These are phyloP conservation scores for Monosporascus sp. DNA, from an alignment of 2,329 filamentous ascomycete genomes.

Conservation along the genomic window DNA sequence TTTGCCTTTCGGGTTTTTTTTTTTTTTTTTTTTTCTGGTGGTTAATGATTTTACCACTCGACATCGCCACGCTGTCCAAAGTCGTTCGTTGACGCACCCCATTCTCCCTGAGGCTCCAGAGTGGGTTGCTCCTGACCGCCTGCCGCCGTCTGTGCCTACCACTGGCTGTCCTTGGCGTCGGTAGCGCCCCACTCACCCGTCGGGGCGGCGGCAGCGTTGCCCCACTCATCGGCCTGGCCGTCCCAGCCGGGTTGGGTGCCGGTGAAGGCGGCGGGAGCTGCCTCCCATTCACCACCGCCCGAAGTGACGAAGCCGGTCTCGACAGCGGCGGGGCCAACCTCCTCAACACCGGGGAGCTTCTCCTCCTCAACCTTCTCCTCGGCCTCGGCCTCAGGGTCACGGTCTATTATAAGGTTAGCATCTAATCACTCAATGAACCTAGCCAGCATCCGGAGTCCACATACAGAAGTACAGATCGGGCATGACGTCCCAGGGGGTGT, in stretches of 20 bases:
- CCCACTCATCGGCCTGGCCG: constrained; percentile 57
- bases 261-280: constrained; percentile 66
- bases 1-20: constrained; percentile 5
- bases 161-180: constrained; percentile 38
- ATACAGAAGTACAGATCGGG: constrained; percentile 98
- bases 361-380: constrained; percentile 96
- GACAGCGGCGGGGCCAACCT: constrained; percentile 73
- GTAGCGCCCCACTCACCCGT: constrained; percentile 67
- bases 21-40: background rate
- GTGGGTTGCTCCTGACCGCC: background rate
- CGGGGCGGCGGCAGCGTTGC: constrained; percentile 52
- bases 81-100: background rate
- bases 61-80: constrained; percentile 4
- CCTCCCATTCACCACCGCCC: constrained; percentile 77
- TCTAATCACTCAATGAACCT: background rate
- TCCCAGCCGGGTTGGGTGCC: constrained; percentile 51
- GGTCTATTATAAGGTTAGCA: constrained; percentile 52
- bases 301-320: constrained; percentile 67
- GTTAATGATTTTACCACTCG: constrained; percentile 9
- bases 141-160: constrained; percentile 16
- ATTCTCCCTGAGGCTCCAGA: constrained; percentile 34
- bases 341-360: constrained; percentile 81
- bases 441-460: constrained; percentile 25
- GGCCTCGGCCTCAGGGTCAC: constrained; percentile 98
- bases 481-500: constrained; percentile 98